phyloP scores from a whole-genome alignment of 768 basidiomycete species.

The Clathrus columnatus region DNA sequence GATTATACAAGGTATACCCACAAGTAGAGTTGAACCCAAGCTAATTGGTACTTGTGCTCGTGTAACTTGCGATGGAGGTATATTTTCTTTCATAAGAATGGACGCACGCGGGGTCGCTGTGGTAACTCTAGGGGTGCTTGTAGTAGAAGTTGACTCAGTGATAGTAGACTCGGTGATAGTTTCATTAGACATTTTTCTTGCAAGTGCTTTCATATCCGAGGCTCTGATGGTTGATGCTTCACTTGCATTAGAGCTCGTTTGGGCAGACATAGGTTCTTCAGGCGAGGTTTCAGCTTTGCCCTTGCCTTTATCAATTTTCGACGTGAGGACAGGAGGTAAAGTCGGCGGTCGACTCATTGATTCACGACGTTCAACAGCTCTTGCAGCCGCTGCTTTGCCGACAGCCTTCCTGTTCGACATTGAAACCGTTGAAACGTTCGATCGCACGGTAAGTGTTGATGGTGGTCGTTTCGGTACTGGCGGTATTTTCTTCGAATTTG shows the following conservation, averaged over 20 bases:
- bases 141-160: slow-evolving; percentile 16
- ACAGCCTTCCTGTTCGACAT: slow-evolving; percentile 10
- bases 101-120: slow-evolving; percentile 19
- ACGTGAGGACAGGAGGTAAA: slow-evolving; percentile 9
- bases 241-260: slow-evolving; percentile 25
- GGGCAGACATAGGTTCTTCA: slow-evolving; percentile 10
- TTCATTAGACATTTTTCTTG: slow-evolving; percentile 13
- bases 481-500: slow-evolving; percentile 8
- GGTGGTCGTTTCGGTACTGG: slow-evolving; percentile 14
- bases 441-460: slow-evolving; percentile 23
- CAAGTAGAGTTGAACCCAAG: slow-evolving; percentile 63
- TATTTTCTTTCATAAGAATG: slow-evolving; percentile 15
- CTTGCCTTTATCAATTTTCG: slow-evolving; percentile 17
- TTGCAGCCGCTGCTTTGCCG: slow-evolving; percentile 12
- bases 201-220: slow-evolving; percentile 17
- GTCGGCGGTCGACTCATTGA: slow-evolving; percentile 2
- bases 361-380: slow-evolving; percentile 3
- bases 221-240: slow-evolving; percentile 33
- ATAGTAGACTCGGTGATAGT: slow-evolving; percentile 20
- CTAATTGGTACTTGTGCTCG: slow-evolving; percentile 4
- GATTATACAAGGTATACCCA: slow-evolving; percentile 88
- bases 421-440: slow-evolving; percentile 18
- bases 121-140: slow-evolving; percentile 17
- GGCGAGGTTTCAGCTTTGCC: slow-evolving; percentile 14
- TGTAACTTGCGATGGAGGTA: slow-evolving; percentile 10